Conservation (phyloP, 305 asterid genomes). For the Fraxinus greggii region DNA sequence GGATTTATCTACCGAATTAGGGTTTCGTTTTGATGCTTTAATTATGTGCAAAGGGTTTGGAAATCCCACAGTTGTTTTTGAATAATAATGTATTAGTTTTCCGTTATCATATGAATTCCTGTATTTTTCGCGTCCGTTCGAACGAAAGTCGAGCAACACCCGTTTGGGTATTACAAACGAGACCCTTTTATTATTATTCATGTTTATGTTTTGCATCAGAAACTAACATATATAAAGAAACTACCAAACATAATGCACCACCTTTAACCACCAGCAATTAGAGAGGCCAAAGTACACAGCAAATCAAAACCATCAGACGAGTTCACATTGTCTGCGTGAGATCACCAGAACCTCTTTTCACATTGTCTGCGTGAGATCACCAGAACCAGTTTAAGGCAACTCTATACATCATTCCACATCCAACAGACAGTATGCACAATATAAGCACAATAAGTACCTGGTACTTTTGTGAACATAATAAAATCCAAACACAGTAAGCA, state of each 20-base stretch:
- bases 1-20: background rate
- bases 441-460: background rate
- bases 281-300: constrained; percentile 62
- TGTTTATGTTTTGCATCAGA: background rate
- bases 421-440: constrained; percentile 15
- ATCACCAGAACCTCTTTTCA: too few relatives aligned
- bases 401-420: constrained; percentile 36
- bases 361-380: constrained; percentile 58
- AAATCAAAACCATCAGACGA: constrained; percentile 69
- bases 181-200: background rate
- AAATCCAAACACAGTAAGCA: background rate
- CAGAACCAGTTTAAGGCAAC: constrained; percentile 64
- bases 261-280: background rate
- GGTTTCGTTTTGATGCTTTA: background rate
- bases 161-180: background rate
- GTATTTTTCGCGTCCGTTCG: background rate
- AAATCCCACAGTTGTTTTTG: background rate
- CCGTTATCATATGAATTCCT: background rate
- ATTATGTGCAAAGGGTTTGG: background rate
- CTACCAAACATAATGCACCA: background rate
- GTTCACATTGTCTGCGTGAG: constrained; percentile 59
- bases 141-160: background rate
- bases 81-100: background rate
- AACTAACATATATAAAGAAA: background rate
- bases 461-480: background rate